Conservation (phyloP, 176 grass and related monocot genomes). For the Oryza coarctata region DNA sequence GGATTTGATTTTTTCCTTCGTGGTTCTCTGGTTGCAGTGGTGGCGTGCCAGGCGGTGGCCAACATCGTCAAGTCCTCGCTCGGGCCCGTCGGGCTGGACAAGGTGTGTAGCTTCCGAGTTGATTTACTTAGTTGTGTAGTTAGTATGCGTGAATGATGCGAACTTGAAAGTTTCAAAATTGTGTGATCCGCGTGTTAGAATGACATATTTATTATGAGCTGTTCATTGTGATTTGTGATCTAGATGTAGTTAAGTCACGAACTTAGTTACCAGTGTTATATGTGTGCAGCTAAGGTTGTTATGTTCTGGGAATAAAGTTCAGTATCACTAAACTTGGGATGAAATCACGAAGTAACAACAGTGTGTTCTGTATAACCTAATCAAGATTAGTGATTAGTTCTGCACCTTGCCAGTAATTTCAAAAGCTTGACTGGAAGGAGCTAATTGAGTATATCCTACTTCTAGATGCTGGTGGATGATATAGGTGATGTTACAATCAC, state of each 20-base stretch:
- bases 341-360: background rate
- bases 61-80: constrained; percentile 95
- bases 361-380: background rate
- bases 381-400: background rate
- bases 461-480: constrained; percentile 91
- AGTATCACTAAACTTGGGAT: background rate
- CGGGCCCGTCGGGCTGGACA: constrained; percentile 89
- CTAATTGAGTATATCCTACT: constrained; percentile 23
- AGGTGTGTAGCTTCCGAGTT: constrained; percentile 37
- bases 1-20: constrained; percentile 11
- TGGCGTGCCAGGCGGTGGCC: constrained; percentile 81
- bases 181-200: background rate
- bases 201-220: background rate
- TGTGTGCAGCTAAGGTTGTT: background rate
- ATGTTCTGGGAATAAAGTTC: background rate
- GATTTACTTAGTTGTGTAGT: constrained; percentile 13
- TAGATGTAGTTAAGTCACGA: background rate
- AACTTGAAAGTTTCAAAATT: background rate
- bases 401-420: too few species aligned
- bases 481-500: constrained; percentile 97
- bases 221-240: background rate
- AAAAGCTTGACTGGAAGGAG: background rate
- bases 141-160: background rate
- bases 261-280: background rate
- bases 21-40: constrained; percentile 46